Evolutionary conservation across 2,329 filamentous ascomycete genomes (phyloP), one percentile per base, ranked within the genome.

Genomic region (Trichoderma aggressivum): DNA sequence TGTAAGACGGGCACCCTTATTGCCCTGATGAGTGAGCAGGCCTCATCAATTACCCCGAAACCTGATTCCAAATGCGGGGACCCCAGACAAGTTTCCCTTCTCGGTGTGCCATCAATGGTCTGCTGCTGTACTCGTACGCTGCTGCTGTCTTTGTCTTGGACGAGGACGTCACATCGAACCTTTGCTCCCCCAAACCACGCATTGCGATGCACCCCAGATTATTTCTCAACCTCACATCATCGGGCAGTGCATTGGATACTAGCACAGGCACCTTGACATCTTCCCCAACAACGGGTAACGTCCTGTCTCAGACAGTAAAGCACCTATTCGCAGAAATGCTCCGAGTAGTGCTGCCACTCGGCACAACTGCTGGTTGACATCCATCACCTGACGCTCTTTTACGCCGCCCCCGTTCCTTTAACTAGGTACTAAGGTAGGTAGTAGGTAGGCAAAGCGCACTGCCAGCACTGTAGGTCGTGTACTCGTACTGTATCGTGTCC

Each of bases 21-120:
- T 32, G 56, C 53, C 24, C 55, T 43, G 30, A n/a, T n/a, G n/a
- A n/a, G n/a, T n/a, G n/a, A 39, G 34, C 50, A 11, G 47, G 59
- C 39, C 16, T 70, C 43, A 47, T 16, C 39, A 34, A n/a, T 70
- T 39, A 36, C 60, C 36, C 68, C 53, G 53, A 70, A 70, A 50
- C 43, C 60, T 53, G 61, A 70, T 56, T 62, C n/a, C 36, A 70
- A 65, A 70, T 70, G 68, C 60, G 68, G 68, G 68, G 68, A 70
- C 61, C 68, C 68, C 53, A 36, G 68, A 65, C 24, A 55, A 62
- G 47, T 32, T 24, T 43, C 39, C n/a, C 34, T 43, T 70, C 32
- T 63, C 59, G 24, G 18, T 69, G 55, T 39, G 18, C 39, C 16
- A 36, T 28, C 26, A 28, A 28, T 24, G n/a, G 28, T 56, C 24